A percentile compares a stretch with the other conserved stretches of the same genome.
Conservation (phyloP, 2,329 filamentous ascomycete genomes). For the Dactylellina drechsleri region DNA sequence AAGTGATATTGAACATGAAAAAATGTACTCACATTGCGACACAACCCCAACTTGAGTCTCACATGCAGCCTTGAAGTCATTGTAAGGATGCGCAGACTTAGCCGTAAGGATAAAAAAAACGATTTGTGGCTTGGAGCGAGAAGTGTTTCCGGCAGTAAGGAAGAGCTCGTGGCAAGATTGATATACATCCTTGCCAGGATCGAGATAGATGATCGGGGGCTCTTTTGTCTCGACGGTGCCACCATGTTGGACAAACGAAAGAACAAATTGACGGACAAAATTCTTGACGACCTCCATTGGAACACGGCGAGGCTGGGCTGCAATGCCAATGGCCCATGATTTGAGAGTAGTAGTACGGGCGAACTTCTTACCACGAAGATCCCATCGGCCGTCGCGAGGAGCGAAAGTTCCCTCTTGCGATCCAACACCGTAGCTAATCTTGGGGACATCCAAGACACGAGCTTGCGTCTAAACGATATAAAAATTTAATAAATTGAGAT, state of each 20-base stretch:
- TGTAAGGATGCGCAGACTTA: slow-evolving; percentile 78
- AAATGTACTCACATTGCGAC: slow-evolving; percentile 70
- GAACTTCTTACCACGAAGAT: slow-evolving; percentile 84
- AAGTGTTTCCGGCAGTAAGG: slow-evolving; percentile 67
- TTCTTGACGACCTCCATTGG: slow-evolving; percentile 63
- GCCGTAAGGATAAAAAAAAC: slow-evolving; percentile 80
- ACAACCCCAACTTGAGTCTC: slow-evolving; percentile 86
- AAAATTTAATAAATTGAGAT: not conserved
- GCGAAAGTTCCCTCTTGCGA: slow-evolving; percentile 54
- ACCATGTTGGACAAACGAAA: slow-evolving; percentile 71
- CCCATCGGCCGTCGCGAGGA: slow-evolving; percentile 78
- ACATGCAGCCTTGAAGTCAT: slow-evolving; percentile 85
- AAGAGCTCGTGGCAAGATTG: slow-evolving; percentile 69
- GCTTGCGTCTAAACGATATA: slow-evolving; percentile 68
- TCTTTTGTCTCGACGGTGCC: slow-evolving; percentile 66
- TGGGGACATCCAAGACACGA: slow-evolving; percentile 75
- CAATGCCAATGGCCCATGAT: slow-evolving; percentile 76
- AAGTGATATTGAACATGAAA: not conserved
- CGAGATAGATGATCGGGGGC: slow-evolving; percentile 64
- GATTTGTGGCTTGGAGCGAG: slow-evolving; percentile 73
- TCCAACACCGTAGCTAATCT: slow-evolving; percentile 71
- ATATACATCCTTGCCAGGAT: slow-evolving; percentile 64
- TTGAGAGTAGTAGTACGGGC: slow-evolving; percentile 72
- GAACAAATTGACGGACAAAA: slow-evolving; percentile 71
- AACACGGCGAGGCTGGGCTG: slow-evolving; percentile 66